Conservation (phyloP, 2,329 filamentous ascomycete species). For the Alternaria triticimaculans region DNA sequence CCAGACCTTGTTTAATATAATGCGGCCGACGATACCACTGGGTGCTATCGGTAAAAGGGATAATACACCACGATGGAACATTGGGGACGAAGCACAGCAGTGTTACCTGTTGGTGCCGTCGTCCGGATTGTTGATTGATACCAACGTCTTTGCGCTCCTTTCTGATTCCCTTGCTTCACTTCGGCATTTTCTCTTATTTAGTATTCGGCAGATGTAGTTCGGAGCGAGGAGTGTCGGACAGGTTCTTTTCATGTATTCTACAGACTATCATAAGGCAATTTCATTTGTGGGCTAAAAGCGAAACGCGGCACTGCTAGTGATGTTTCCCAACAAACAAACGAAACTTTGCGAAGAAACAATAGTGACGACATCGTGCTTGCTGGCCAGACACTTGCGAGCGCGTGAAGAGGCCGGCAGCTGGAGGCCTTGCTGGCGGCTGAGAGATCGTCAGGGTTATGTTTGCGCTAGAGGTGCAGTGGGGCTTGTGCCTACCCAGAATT, state of each 20-base stretch:
- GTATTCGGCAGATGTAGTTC: constrained; percentile 45
- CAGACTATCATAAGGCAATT: constrained; percentile 50
- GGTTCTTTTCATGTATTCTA: constrained; percentile 52
- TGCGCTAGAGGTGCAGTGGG: constrained; percentile 15
- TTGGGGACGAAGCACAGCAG: constrained; percentile 39
- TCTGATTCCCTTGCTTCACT: constrained; percentile 42
- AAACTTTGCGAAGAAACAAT: neutral
- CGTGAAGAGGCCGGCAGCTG: constrained; percentile 15
- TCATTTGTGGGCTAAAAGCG: constrained; percentile 42
- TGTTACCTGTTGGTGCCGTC: constrained; percentile 46
- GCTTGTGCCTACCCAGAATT: constrained; percentile 31
- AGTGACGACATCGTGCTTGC: constrained; percentile 14
- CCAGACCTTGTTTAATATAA: constrained; percentile 51
- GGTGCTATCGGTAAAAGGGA: constrained; percentile 47
- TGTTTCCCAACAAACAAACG: neutral
- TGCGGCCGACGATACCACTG: constrained; percentile 49
- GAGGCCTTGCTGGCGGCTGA: constrained; percentile 26
- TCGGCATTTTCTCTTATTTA: constrained; percentile 48
- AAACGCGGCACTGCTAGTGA: neutral
- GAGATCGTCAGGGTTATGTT: constrained; percentile 37
- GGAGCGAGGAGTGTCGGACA: constrained; percentile 39
- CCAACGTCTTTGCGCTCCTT: constrained; percentile 53
- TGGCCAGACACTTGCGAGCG: constrained; percentile 6
- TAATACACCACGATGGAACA: constrained; percentile 46
- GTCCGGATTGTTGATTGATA: constrained; percentile 53